A percentile compares a stretch with the other conserved stretches of the same genome.
phyloP scores from a whole-genome alignment of 768 basidiomycete species.

The Naganishia randhawae region DNA sequence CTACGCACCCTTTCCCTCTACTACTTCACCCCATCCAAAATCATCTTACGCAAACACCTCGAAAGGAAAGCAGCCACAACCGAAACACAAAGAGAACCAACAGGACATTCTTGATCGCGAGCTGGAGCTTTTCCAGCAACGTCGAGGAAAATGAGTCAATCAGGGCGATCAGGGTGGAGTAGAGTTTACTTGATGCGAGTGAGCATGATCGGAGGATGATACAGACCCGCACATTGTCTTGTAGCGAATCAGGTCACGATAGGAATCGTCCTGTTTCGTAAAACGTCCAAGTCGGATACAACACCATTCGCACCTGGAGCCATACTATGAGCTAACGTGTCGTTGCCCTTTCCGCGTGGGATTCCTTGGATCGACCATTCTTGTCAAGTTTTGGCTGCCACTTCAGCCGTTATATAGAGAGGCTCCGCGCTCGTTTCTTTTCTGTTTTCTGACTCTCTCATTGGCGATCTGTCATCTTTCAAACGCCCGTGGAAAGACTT shows the following conservation, averaged over 20 bases:
- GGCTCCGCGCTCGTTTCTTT: not conserved
- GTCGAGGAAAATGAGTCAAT: conserved; percentile 5
- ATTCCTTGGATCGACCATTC: not conserved
- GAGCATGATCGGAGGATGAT: not conserved
- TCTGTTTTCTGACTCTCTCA: not conserved
- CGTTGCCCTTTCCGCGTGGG: not conserved
- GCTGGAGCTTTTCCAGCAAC: conserved; percentile 4
- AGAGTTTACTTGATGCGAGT: not conserved
- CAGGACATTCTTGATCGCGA: conserved; percentile 21
- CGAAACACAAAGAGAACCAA: conserved; percentile 10
- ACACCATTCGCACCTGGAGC: not conserved
- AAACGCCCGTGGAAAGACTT: not conserved
- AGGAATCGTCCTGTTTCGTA: not conserved
- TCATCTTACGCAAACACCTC: not conserved
- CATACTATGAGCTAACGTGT: not conserved
- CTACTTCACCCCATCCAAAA: conserved; percentile 2
- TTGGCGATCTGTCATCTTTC: not conserved
- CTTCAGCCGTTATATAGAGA: not conserved
- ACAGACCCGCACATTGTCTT: not conserved
- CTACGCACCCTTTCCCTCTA: conserved; percentile 7
- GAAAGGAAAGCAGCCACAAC: conserved; percentile 8
- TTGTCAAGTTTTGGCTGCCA: not conserved
- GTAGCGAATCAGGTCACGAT: not conserved
- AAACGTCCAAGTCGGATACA: not conserved
- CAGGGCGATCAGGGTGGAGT: not conserved